Evolutionary conservation across 371 early-diverging fungal species (phyloP).

Genomic region (Mortierella sp.): DNA sequence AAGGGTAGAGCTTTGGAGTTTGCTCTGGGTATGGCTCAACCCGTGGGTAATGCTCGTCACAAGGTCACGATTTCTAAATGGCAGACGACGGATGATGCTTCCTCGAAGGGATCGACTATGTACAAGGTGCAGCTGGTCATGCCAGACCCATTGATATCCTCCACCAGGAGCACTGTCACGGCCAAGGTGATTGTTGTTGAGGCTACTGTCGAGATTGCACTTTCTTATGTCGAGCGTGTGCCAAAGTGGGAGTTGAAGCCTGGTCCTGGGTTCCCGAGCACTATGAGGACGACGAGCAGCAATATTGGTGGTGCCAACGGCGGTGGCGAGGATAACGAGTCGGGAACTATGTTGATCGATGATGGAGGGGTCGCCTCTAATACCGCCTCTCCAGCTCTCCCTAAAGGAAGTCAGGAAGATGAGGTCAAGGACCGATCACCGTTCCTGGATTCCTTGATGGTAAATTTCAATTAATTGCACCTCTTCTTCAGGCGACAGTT

Average conservation of each 20-base stretch:
- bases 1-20: constrained; percentile 8
- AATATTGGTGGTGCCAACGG: background rate
- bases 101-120: constrained; percentile 17
- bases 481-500: background rate
- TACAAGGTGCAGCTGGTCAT: constrained; percentile 30
- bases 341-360: constrained; percentile 6
- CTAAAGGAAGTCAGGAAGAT: constrained; percentile 9
- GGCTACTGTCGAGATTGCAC: constrained; percentile 37
- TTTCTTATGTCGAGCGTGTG: constrained; percentile 34
- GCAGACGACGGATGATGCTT: constrained; percentile 15
- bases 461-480: background rate
- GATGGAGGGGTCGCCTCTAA: background rate
- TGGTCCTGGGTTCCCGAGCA: constrained; percentile 42
- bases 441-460: constrained; percentile 31
- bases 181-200: constrained; percentile 34
- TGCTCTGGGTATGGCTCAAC: background rate
- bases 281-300: constrained; percentile 24
- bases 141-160: constrained; percentile 20
- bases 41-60: background rate
- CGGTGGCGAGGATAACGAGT: background rate
- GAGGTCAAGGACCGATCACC: constrained; percentile 30
- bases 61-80: constrained; percentile 29
- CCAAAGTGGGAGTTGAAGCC: constrained; percentile 40
- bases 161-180: constrained; percentile 10
- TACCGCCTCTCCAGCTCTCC: constrained; percentile 12